A percentile compares a stretch with the other conserved stretches of the same genome.
Evolutionary conservation across 495 filamentous ascomycete species (phyloP).

Genomic region (Penicillium arizonense): DNA sequence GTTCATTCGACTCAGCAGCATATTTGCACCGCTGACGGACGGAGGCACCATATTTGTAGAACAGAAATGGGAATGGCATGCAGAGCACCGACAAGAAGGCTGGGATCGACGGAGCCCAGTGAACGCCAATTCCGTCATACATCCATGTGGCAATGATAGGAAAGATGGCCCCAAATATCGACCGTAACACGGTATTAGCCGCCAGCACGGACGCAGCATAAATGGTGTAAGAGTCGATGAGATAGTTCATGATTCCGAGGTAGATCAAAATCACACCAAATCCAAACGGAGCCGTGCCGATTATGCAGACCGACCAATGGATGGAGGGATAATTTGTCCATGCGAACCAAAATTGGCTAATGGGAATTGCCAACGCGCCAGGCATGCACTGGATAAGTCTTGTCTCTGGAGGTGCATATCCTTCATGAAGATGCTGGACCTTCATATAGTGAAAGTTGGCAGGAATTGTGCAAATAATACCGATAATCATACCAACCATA

Average conservation of each 20-base stretch:
- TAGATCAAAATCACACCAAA: slow-evolving; percentile 77
- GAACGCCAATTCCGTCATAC: slow-evolving; percentile 72
- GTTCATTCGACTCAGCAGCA: slow-evolving; percentile 55
- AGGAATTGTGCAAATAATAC: slow-evolving; percentile 47
- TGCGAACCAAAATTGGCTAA: slow-evolving; percentile 63
- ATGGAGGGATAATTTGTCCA: slow-evolving; percentile 68
- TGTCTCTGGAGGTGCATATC: slow-evolving; percentile 48
- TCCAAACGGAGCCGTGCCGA: slow-evolving; percentile 66
- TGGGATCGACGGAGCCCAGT: no score
- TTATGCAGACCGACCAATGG: slow-evolving; percentile 66
- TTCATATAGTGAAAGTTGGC: slow-evolving; percentile 48
- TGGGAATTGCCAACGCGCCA: slow-evolving; percentile 41
- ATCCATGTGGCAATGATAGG: slow-evolving; percentile 80
- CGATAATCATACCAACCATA: slow-evolving; percentile 75
- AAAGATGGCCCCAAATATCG: slow-evolving; percentile 73
- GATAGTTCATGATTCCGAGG: slow-evolving; percentile 69
- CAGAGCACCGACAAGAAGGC: slow-evolving; percentile 70
- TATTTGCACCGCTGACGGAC: slow-evolving; percentile 75
- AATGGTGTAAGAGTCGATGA: no score
- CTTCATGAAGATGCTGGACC: slow-evolving; percentile 31
- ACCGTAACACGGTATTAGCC: no score
- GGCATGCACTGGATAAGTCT: slow-evolving; percentile 40
- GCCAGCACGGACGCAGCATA: no score
- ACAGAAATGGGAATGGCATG: slow-evolving; percentile 76
- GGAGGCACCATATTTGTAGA: slow-evolving; percentile 68